Conservation (phyloP, 129 eudicot species). For the Helianthus annuus region HanXRQr2.0-SUNRISE NC_035436.2:187930655-187931154, state of each 20-base stretch:
- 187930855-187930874: no score
- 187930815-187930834: background rate
- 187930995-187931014: background rate
- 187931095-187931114: no score
- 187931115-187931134: no score
- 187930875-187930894: no score
- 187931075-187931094: no score
- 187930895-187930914: background rate
- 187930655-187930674: no score
- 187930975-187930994: background rate
- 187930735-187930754: background rate
- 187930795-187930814: background rate
- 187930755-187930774: background rate
- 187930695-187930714: constrained; percentile 3
- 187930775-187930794: constrained; percentile 2
- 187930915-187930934: background rate
- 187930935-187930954: background rate
- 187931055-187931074: no score
- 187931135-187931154: no score
- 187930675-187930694: background rate
- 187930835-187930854: no score
- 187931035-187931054: background rate
- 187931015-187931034: background rate
- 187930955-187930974: background rate
- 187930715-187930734: constrained; percentile 1